A percentile compares a stretch with the other conserved stretches of the same genome.
Conservation (phyloP, 345 rosid genomes). For the Brassica rapa region DNA sequence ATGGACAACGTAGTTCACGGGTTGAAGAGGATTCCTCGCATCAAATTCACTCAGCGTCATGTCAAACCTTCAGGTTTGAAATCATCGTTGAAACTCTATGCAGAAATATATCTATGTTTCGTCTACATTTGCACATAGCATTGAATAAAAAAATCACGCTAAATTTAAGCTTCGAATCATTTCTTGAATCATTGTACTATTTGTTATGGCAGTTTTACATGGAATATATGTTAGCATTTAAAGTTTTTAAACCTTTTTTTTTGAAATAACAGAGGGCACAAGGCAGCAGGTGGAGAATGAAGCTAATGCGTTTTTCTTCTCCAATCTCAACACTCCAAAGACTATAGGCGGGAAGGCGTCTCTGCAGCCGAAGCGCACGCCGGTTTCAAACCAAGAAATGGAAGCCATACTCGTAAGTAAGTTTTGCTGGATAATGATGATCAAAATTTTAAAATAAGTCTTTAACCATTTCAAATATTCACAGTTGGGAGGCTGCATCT, state of each 20-base stretch:
- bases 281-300: constrained; percentile 39
- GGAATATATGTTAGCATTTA: background rate
- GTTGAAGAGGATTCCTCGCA: constrained; percentile 83
- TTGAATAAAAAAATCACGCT: too few species aligned
- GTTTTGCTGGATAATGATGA: background rate
- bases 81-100: background rate
- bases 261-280: constrained; percentile 48
- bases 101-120: background rate
- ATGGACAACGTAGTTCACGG: constrained; percentile 67
- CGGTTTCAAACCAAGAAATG: constrained; percentile 77
- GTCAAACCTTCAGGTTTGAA: constrained; percentile 51
- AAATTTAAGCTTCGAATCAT: background rate
- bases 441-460: background rate
- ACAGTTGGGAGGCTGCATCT: constrained; percentile 78
- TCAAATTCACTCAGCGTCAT: constrained; percentile 74
- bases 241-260: constrained; percentile 2
- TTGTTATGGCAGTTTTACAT: background rate
- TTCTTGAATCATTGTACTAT: background rate
- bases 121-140: too few species aligned
- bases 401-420: constrained; percentile 75
- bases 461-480: background rate
- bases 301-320: constrained; percentile 54
- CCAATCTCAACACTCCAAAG: constrained; percentile 49
- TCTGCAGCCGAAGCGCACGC: constrained; percentile 79
- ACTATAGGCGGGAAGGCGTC: constrained; percentile 83